These are phyloP conservation scores for Amanita pseudoporphyria DNA, from an alignment of 768 basidiomycete species.

Conservation along the genomic window DNA sequence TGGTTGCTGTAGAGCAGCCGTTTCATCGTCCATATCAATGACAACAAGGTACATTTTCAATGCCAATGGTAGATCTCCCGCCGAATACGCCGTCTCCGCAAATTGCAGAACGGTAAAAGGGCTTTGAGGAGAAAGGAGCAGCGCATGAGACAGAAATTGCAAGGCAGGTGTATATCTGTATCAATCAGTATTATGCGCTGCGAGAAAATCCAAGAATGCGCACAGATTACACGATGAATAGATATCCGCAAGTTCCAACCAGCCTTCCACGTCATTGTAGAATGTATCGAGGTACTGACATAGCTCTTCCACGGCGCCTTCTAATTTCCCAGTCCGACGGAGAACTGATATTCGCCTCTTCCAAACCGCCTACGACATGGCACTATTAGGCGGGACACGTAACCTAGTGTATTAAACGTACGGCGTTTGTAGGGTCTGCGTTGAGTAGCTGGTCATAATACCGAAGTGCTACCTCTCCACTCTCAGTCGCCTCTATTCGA, in stretches of 20 bases:
- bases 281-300: conserved; percentile 73
- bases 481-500: conserved; percentile 60
- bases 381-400: neutral
- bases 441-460: conserved; percentile 61
- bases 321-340: conserved; percentile 47
- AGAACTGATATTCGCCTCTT: conserved; percentile 76
- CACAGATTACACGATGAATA: conserved; percentile 71
- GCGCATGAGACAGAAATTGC: conserved; percentile 70
- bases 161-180: conserved; percentile 69
- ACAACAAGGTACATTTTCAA: conserved; percentile 72
- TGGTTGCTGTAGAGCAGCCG: conserved; percentile 30
- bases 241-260: conserved; percentile 79
- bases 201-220: conserved; percentile 16
- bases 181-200: no score
- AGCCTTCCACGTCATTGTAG: conserved; percentile 82
- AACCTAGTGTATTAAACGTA: conserved; percentile 26
- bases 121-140: conserved; percentile 79
- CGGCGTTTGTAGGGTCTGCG: conserved; percentile 60
- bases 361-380: conserved; percentile 46
- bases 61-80: conserved; percentile 63
- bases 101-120: conserved; percentile 74
- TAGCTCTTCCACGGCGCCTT: conserved; percentile 64
- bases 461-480: conserved; percentile 43
- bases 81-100: conserved; percentile 83
- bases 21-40: conserved; percentile 66